Evolutionary conservation across 192 early-diverging fungal species (phyloP).

Genomic region (Allomyces macrogynus): DNA sequence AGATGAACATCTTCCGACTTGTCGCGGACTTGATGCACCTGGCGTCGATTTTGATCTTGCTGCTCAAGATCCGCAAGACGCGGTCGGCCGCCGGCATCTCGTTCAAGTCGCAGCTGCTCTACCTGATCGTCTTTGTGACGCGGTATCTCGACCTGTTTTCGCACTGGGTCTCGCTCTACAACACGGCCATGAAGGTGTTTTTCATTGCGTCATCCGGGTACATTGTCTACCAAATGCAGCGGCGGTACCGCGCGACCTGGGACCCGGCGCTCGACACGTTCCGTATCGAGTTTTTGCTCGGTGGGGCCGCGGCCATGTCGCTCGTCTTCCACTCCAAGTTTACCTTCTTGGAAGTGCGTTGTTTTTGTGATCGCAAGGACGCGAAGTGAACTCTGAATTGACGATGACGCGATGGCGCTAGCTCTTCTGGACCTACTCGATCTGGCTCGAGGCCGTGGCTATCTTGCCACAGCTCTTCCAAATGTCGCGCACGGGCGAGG

Average conservation of each 20-base stretch:
- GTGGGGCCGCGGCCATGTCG: conserved; percentile 41
- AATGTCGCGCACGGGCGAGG: conserved; percentile 88
- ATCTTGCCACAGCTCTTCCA: conserved; percentile 97
- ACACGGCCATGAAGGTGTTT: conserved; percentile 85
- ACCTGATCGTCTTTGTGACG: conserved; percentile 75
- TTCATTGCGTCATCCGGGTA: conserved; percentile 73
- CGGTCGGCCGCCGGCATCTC: conserved; percentile 81
- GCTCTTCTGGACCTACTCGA: conserved; percentile 91
- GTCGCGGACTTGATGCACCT: conserved; percentile 84
- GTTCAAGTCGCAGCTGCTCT: conserved; percentile 87
- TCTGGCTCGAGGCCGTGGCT: conserved; percentile 88
- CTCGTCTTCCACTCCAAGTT: conserved; percentile 56
- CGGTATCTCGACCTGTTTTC: conserved; percentile 82
- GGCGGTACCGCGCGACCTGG: conserved; percentile 71
- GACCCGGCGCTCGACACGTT: conserved; percentile 82
- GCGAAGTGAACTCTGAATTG: no score
- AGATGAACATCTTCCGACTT: conserved; percentile 89
- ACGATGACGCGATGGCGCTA: conserved; percentile 13
- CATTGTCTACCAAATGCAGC: conserved; percentile 77
- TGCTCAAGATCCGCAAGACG: conserved; percentile 76
- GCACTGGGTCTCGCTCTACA: conserved; percentile 64
- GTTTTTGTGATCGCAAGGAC: no score
- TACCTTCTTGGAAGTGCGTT: conserved; percentile 43
- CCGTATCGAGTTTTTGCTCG: conserved; percentile 68
- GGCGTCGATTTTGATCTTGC: conserved; percentile 79